Percentiles rank a stretch among this genome's conserved stretches.
Conservation (phyloP, 2,329 filamentous ascomycete species). For the Alternaria gaisen region DNA sequence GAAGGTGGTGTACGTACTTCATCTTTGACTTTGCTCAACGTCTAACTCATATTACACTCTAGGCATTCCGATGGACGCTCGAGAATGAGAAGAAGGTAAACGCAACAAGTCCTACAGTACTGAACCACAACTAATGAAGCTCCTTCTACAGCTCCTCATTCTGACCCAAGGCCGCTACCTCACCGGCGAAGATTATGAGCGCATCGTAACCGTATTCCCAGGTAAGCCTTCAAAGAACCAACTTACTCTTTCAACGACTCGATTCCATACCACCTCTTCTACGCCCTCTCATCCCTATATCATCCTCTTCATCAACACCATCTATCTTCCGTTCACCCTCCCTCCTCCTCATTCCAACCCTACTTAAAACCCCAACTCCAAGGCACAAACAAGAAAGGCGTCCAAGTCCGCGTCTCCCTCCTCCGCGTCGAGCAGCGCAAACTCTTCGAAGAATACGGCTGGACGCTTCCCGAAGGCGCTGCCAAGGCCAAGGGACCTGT, state of each 20-base stretch:
- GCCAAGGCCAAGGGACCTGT: conserved; percentile 9
- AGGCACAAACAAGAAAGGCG: conserved; percentile 5
- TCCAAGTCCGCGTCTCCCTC: conserved; percentile 27
- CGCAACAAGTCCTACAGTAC: background rate
- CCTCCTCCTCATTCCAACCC: background rate
- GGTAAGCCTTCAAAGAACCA: conserved; percentile 9
- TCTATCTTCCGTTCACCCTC: background rate
- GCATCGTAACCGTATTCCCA: conserved; percentile 22
- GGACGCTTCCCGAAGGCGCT: conserved; percentile 20
- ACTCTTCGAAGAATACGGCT: conserved; percentile 25
- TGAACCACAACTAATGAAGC: conserved; percentile 27
- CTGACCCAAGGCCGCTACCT: conserved; percentile 28
- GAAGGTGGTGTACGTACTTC: background rate
- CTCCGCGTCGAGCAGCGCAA: conserved; percentile 24
- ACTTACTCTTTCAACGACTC: background rate
- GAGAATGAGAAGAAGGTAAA: conserved; percentile 24
- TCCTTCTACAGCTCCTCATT: conserved; percentile 29
- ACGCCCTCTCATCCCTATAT: background rate
- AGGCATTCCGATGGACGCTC: conserved; percentile 23
- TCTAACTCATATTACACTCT: background rate
- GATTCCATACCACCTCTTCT: no score
- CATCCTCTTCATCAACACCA: background rate
- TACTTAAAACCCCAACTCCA: conserved; percentile 2
- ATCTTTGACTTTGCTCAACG: no score
- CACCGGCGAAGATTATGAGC: conserved; percentile 23